A percentile compares a stretch with the other conserved stretches of the same genome.
These are phyloP conservation scores for Cyberlindnera suaveolens DNA, from an alignment of 805 yeast species.

Conservation along the genomic window DNA sequence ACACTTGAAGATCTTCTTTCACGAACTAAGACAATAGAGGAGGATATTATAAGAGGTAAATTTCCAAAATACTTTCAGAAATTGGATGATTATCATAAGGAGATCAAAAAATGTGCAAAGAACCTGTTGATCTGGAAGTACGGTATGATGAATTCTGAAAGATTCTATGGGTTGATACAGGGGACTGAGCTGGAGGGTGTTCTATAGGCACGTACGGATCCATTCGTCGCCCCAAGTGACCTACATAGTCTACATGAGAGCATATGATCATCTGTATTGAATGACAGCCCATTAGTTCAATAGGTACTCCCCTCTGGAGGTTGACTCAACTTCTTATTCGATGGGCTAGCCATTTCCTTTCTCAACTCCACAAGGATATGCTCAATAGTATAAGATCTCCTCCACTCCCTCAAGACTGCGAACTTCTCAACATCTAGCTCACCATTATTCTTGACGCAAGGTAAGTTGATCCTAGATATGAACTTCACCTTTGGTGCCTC, in stretches of 20 bases:
- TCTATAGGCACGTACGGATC: no score
- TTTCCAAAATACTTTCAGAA: slow-evolving; percentile 18
- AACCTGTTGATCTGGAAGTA: slow-evolving; percentile 14
- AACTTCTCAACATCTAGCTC: slow-evolving; percentile 47
- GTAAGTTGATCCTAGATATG: slow-evolving; percentile 79
- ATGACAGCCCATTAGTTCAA: slow-evolving; percentile 1
- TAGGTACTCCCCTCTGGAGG: slow-evolving; percentile 86
- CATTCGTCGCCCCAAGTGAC: no score
- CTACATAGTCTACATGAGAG: no score
- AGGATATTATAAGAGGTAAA: slow-evolving; percentile 5
- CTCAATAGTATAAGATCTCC: slow-evolving; percentile 87
- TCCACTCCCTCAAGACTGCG: slow-evolving; percentile 74
- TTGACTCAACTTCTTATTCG: slow-evolving; percentile 81
- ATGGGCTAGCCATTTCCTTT: slow-evolving; percentile 79
- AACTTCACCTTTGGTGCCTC: slow-evolving; percentile 81
- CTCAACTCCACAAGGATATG: slow-evolving; percentile 84
- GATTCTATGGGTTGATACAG: no score
- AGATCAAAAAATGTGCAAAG: slow-evolving; percentile 7
- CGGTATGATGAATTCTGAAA: slow-evolving; percentile 5
- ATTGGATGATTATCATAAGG: slow-evolving; percentile 10
- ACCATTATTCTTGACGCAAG: slow-evolving; percentile 71
- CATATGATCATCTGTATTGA: no score
- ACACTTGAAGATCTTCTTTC: slow-evolving; percentile 5
- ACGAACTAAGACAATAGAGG: slow-evolving; percentile 6
- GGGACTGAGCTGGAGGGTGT: no score